Percentiles rank a stretch among this genome's conserved stretches.
phyloP scores from a whole-genome alignment of 176 grass and related monocot species.

The Alloteropsis semialata region DNA sequence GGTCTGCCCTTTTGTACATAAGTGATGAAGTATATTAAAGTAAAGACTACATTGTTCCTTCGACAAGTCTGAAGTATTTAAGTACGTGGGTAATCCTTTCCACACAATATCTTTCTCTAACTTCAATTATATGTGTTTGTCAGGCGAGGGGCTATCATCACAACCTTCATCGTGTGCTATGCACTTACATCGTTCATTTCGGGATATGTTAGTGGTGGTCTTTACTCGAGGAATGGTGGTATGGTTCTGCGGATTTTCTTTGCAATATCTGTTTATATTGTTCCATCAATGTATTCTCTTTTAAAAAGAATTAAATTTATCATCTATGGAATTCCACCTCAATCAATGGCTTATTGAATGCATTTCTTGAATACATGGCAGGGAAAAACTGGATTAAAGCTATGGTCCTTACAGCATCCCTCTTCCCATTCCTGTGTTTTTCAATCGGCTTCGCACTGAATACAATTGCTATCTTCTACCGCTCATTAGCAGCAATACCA shows the following conservation, averaged over 20 bases:
- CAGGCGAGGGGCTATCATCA: constrained; percentile 89
- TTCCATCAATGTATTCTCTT: neutral
- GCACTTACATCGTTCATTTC: constrained; percentile 98
- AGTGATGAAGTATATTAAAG: neutral
- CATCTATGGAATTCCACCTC: neutral
- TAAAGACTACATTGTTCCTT: neutral
- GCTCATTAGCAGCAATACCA: constrained; percentile 92
- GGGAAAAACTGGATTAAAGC: constrained; percentile 98
- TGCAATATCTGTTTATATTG: neutral
- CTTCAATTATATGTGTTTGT: neutral
- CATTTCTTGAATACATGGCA: constrained; percentile 42
- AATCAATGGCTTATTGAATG: constrained; percentile 8
- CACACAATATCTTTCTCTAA: constrained; percentile 24
- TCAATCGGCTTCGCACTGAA: constrained; percentile 85
- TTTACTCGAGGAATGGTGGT: constrained; percentile 92
- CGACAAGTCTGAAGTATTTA: neutral
- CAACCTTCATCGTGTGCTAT: constrained; percentile 99
- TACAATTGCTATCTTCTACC: constrained; percentile 94
- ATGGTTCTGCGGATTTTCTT: constrained; percentile 34
- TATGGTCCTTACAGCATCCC: constrained; percentile 92
- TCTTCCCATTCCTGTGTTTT: constrained; percentile 95
- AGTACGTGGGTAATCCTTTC: neutral
- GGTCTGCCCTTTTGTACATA: neutral
- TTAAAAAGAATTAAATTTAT: constrained; percentile 5
- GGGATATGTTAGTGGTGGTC: constrained; percentile 91